Percentiles rank a stretch among this genome's conserved stretches.
Evolutionary conservation across 208 protist species (phyloP).

Genomic region (Trypanosoma melophagium): DNA sequence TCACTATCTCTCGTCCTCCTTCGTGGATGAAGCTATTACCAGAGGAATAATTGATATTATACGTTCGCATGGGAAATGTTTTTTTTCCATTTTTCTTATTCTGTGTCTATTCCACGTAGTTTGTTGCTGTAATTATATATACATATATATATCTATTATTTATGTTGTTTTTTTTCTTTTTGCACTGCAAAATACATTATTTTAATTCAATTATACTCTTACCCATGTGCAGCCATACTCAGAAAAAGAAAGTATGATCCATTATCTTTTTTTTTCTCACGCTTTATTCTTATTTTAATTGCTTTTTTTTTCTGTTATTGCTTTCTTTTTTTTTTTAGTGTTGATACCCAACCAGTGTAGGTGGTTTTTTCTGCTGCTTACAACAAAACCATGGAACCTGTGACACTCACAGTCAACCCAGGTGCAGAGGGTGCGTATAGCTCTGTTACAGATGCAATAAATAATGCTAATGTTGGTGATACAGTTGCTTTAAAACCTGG

Average conservation of each 20-base stretch:
- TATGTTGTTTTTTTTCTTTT: too few species aligned
- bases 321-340: not conserved
- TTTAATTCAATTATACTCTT: too few species aligned
- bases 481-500: constrained; percentile 56
- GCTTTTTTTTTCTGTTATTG: not conserved
- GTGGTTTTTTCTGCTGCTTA: not conserved
- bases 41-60: not conserved
- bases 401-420: constrained; percentile 28
- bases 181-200: too few species aligned
- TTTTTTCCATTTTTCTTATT: constrained; percentile 1
- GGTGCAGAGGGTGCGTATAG: constrained; percentile 48
- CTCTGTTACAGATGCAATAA: constrained; percentile 65
- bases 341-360: too few species aligned
- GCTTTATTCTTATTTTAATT: not conserved
- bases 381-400: constrained; percentile 19
- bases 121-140: too few species aligned
- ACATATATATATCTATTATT: too few species aligned
- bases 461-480: constrained; percentile 50
- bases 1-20: constrained; percentile 8
- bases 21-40: constrained; percentile 10
- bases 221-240: too few species aligned
- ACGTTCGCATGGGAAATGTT: not conserved
- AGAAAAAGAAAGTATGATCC: not conserved
- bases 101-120: not conserved
- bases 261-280: not conserved